Base-by-base conservation (phyloP, 345 rosid genomes). In the Ceriops tagal region DNA sequence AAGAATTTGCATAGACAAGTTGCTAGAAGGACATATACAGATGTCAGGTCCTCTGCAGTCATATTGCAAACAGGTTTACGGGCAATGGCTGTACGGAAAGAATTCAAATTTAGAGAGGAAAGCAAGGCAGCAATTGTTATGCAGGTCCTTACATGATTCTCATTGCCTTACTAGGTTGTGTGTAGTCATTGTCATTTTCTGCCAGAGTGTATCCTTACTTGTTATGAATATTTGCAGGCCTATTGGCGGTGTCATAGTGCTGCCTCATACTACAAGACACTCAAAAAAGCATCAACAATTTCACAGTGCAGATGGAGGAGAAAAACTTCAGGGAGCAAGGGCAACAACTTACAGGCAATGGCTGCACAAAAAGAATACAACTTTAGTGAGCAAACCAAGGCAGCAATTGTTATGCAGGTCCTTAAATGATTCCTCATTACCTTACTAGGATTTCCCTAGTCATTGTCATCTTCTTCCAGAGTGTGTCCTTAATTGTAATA, bases 371-470 rank as follows among this genome's bases (percentile, higher is more conserved):
- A 70, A 53, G 81, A 85, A 66, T 78, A 74, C 67, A 80, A 51
- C 57, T 58, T 15, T 64, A 82, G 75, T 74, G 53, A 49, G 76
- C 76, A 68, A 59, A 52, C 53, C 37, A 81, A 53, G 75, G 89
- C 89, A 67, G 88, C 87, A 32, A 76, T 72, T 32, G 69, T 62
- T 39, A 79, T 89, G 70, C 93, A 90, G 97, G 98, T 89, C 46
- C 60, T 63, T 58, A 10, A 59, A 68, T 62, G 49, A 37, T 62
- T 58, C 5, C 70, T 18, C 53, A 37, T 22, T 27, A 46, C 56
- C 10, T 58, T 18, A 28, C 13, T 20, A 24, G 19, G 6, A 20
- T 20, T 27, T 31, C 26, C 28, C 5, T 13, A 5, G 43, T 30
- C 64, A 20, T 27, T 67, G 55, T 66, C 46, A 68, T 72, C 37